Evolutionary conservation across 78 protist genomes (phyloP).

Genomic region (Dictyostelium citrinum): DNA sequence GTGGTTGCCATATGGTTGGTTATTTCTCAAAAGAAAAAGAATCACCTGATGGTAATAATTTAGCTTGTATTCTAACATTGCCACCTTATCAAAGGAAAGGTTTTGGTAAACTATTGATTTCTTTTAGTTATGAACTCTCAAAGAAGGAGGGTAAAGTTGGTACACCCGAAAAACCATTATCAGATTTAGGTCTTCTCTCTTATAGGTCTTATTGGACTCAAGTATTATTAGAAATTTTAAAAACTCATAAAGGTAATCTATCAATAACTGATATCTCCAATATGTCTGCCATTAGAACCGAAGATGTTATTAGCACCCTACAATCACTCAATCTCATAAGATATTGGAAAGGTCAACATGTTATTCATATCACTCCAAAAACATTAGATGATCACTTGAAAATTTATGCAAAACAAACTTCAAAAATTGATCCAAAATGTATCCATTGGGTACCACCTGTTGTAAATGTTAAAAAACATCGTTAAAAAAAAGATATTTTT

Average conservation of each 20-base stretch:
- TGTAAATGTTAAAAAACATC: constrained; percentile 19
- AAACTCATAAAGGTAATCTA: constrained; percentile 31
- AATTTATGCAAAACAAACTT: constrained; percentile 47
- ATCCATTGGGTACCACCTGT: constrained; percentile 73
- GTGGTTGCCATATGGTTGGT: constrained; percentile 95
- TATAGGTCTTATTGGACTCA: constrained; percentile 92
- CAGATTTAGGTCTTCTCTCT: constrained; percentile 95
- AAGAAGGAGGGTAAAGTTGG: constrained; percentile 93
- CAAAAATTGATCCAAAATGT: constrained; percentile 69
- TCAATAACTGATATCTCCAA: constrained; percentile 77
- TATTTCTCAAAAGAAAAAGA: constrained; percentile 96
- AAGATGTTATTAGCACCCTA: constrained; percentile 90
- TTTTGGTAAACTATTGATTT: constrained; percentile 94
- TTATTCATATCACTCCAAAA: constrained; percentile 88
- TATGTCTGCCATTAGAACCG: constrained; percentile 83
- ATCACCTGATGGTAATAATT: constrained; percentile 87
- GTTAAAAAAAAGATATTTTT: neutral
- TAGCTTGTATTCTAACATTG: constrained; percentile 97
- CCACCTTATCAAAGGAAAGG: constrained; percentile 97
- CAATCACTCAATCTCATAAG: constrained; percentile 84
- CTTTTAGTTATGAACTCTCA: constrained; percentile 95
- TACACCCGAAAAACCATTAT: constrained; percentile 98
- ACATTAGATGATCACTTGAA: constrained; percentile 84
- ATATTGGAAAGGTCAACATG: constrained; percentile 92
- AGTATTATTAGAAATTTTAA: constrained; percentile 58